Conservation (phyloP, 805 yeast species). For the Yarrowia osloensis region DNA sequence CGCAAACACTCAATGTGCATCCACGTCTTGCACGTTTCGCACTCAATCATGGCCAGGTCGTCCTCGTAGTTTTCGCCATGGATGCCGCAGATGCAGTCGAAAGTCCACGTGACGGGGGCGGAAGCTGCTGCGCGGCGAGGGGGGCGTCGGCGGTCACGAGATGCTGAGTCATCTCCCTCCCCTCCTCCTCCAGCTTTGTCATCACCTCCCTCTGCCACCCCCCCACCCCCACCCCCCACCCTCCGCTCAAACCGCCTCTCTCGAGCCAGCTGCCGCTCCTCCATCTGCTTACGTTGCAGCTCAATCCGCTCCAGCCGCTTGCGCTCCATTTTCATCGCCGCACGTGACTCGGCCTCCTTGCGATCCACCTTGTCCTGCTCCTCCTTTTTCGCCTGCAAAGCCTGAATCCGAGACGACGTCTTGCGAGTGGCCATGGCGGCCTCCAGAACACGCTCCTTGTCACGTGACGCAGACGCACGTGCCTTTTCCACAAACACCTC, state of each 20-base stretch:
- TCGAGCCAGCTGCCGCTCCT: slow-evolving; percentile 30
- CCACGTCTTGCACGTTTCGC: slow-evolving; percentile 47
- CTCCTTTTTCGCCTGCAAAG: slow-evolving; percentile 35
- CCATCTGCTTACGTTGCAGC: slow-evolving; percentile 21
- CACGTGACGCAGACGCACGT: slow-evolving; percentile 38
- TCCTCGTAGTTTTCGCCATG: slow-evolving; percentile 47
- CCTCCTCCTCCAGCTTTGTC: background rate
- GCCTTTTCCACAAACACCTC: slow-evolving; percentile 41
- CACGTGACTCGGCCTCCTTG: slow-evolving; percentile 30
- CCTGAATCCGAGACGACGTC: slow-evolving; percentile 42
- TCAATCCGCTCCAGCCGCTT: slow-evolving; percentile 29
- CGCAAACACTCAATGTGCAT: slow-evolving; percentile 46
- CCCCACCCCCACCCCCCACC: background rate
- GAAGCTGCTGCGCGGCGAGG: slow-evolving; percentile 20
- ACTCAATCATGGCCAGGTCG: slow-evolving; percentile 44
- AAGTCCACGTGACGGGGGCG: slow-evolving; percentile 41
- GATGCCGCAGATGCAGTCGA: slow-evolving; percentile 47
- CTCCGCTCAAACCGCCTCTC: slow-evolving; percentile 31
- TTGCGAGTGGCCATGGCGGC: slow-evolving; percentile 41
- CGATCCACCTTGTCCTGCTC: slow-evolving; percentile 35
- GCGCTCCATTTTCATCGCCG: slow-evolving; percentile 20
- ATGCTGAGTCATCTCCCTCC: background rate
- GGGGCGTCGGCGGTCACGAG: background rate
- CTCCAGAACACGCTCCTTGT: slow-evolving; percentile 37
- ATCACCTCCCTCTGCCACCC: background rate